Evolutionary conservation across 306 rosid species (phyloP), one percentile per base, ranked within the genome.

Genomic region (Gastrolobium bilobum): DNA sequence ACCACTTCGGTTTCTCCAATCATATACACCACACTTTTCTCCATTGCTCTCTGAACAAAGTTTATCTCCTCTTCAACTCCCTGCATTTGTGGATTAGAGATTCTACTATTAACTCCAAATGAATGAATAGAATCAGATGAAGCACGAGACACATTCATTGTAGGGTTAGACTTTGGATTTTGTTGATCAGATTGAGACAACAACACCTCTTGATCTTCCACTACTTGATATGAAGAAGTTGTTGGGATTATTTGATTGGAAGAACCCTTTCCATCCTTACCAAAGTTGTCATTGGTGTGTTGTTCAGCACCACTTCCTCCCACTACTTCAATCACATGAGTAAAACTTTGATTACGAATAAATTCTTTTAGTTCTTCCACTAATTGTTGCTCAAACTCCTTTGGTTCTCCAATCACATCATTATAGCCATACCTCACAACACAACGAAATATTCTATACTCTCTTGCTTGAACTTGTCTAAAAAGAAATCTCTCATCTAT

Each of bases 401-500:
- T 29, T 0, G 89, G 82, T 46, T 70, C 88, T 5, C 44, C 85
- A n/a, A 82, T 54, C 7, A 15, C 60, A 35, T 89, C 93, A 9
- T 87, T 91, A 31, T 89, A 86, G 13, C 93, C 96, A 33, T 78
- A 82, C 83, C 96, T 91, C 30, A 84, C 93, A 2, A 89, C 93
- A 40, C 93, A 91, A 0, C 89, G 88, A 35, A 89, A 91, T 63
- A 91, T 82, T 6, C 70, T 47, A 13, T 78, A 84, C 66, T 89
- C 93, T 63, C 71, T 84, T 7, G 91, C 88, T 73, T 82, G 84
- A 15, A 91, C 81, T 8, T 87, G 90, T 7, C 91, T 68, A 37
- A 91, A 91, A 40, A 89, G 77, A 79, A 89, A 89, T 79, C 90
- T 83, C 82, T 91, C 91, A 4, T 84, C 84, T 15, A 53, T 1